A percentile compares a stretch with the other conserved stretches of the same genome.
Evolutionary conservation across 768 basidiomycete genomes (phyloP).

Genomic region (Leccinum aurantiacum): DNA sequence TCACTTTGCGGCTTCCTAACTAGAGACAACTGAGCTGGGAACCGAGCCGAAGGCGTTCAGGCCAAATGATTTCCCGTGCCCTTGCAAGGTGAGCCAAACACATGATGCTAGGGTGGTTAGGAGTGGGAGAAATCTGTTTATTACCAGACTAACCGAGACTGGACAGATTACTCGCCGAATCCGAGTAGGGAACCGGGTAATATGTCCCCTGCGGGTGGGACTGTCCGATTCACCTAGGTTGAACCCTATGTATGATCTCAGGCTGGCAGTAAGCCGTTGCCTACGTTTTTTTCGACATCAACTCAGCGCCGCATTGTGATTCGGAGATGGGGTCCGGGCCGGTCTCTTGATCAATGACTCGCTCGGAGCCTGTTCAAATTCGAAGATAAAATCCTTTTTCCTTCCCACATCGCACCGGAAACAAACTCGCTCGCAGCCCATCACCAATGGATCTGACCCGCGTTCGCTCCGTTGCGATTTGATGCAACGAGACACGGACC

Average conservation of each 20-base stretch:
- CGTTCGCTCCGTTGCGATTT: not conserved
- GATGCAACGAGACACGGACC: not conserved
- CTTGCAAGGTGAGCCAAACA: not conserved
- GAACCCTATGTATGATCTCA: not conserved
- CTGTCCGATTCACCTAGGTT: not conserved
- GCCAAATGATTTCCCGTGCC: not conserved
- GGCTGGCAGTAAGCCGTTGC: not conserved
- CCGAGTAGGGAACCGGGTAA: not conserved
- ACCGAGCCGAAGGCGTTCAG: not conserved
- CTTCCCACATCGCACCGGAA: not conserved
- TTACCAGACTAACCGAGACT: not conserved
- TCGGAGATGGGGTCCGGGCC: not conserved
- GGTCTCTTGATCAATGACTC: not conserved
- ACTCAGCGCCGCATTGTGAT: not conserved
- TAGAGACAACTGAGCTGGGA: not conserved
- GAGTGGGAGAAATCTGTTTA: not conserved
- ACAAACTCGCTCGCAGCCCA: not conserved
- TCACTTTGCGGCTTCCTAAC: not conserved
- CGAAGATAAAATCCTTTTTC: not conserved
- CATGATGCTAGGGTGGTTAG: not conserved
- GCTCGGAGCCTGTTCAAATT: not conserved
- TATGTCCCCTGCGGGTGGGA: not conserved
- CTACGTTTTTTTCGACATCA: not conserved
- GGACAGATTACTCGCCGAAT: not conserved
- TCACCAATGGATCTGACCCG: not conserved